These are phyloP conservation scores for Candolleomyces eurysporus DNA, from an alignment of 768 basidiomycete species.

Conservation along the genomic window DNA sequence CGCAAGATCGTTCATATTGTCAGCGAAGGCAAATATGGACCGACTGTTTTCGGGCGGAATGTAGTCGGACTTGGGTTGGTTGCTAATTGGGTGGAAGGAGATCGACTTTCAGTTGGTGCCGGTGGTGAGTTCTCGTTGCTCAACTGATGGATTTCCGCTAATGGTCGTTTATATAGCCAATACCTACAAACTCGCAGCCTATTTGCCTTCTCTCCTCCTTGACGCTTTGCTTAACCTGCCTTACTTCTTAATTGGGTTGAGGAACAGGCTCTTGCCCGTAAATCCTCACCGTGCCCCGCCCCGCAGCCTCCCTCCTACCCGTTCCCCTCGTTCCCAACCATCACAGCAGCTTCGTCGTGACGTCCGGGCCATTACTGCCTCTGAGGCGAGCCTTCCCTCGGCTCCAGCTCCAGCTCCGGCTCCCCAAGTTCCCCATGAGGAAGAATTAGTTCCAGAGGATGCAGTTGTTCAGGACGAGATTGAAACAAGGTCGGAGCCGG, in stretches of 20 bases:
- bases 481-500: constrained; percentile 62
- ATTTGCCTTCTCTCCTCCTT: constrained; percentile 62
- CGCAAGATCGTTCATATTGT: constrained; percentile 58
- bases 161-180: constrained; percentile 41
- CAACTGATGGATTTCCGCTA: not conserved
- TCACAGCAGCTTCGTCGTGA: not conserved
- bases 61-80: constrained; percentile 43
- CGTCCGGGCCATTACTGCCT: constrained; percentile 8
- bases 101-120: constrained; percentile 72
- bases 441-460: not conserved
- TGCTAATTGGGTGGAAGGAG: constrained; percentile 60
- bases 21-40: constrained; percentile 47
- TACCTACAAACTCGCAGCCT: constrained; percentile 69
- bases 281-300: constrained; percentile 44
- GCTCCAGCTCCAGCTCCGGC: constrained; percentile 44
- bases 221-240: constrained; percentile 69
- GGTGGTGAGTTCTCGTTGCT: constrained; percentile 52
- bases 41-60: constrained; percentile 42
- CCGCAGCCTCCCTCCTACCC: constrained; percentile 22
- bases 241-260: constrained; percentile 56
- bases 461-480: constrained; percentile 20
- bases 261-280: constrained; percentile 56
- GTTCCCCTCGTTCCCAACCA: not conserved
- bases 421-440: not conserved
- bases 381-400: not conserved